A percentile compares a stretch with the other conserved stretches of the same genome.
phyloP scores from a whole-genome alignment of 2,329 filamentous ascomycete genomes.

The Aureobasidium sp. region DNA sequence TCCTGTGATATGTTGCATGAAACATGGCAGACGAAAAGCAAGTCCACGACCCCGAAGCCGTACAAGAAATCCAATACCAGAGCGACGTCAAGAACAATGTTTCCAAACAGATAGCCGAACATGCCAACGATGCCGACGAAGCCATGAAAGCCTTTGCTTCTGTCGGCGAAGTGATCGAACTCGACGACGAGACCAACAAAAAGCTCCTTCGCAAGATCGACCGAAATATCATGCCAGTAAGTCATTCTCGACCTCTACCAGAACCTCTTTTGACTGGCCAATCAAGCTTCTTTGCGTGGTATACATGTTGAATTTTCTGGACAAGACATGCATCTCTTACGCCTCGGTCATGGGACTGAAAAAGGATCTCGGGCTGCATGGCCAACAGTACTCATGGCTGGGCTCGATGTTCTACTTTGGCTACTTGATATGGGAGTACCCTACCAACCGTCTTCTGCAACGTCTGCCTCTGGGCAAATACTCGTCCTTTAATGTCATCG shows the following conservation, averaged over 20 bases:
- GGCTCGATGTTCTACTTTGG: slow-evolving; percentile 47
- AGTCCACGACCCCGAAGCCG: background rate
- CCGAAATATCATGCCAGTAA: slow-evolving; percentile 52
- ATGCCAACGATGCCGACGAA: slow-evolving; percentile 53
- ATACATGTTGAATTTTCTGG: background rate
- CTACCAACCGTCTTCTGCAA: slow-evolving; percentile 58
- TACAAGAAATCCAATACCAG: slow-evolving; percentile 20
- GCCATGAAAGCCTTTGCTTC: slow-evolving; percentile 51
- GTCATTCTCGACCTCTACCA: slow-evolving; percentile 42
- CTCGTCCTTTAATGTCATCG: slow-evolving; percentile 55
- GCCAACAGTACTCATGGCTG: slow-evolving; percentile 48
- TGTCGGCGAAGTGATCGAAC: slow-evolving; percentile 42
- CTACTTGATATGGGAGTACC: slow-evolving; percentile 57
- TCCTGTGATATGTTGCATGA: background rate
- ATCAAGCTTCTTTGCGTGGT: background rate
- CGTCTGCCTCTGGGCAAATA: slow-evolving; percentile 60
- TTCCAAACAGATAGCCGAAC: slow-evolving; percentile 38
- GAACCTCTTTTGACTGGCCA: no score
- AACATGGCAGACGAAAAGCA: background rate
- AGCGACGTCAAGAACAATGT: slow-evolving; percentile 24
- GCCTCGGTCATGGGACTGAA: slow-evolving; percentile 19
- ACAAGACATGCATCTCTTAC: slow-evolving; percentile 1
- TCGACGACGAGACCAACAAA: slow-evolving; percentile 52
- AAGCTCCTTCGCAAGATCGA: slow-evolving; percentile 55
- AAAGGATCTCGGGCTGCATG: slow-evolving; percentile 40